Base-by-base conservation (phyloP, 1,284 basidiomycete genomes). In the Cryptococcus floricola region DNA sequence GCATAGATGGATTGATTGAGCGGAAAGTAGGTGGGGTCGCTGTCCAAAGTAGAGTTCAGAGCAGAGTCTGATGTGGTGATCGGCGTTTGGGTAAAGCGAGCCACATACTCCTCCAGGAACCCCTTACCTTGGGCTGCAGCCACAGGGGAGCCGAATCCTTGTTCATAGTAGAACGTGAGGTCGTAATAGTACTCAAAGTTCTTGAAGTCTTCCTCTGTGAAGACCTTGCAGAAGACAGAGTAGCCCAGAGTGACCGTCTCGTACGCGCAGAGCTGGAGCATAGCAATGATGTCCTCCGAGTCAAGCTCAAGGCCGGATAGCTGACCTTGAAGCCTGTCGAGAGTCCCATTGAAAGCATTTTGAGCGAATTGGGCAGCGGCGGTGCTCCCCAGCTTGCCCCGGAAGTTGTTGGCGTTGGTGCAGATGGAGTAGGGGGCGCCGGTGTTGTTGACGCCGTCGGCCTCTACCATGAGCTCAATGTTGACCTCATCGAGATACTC, bases 201-300 rank as follows among this genome's bases (percentile, higher is more conserved):
- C 64, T 87, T 83, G 87, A 90, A 71, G 73, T 96, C 92, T 46
- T 90, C 86, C 68, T 87, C 81, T 0, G 88, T 91, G 76, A 97
- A 97, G 1, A 97, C 79, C 52, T 84, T 83, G 67, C 93, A 97
- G 77, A 95, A 96, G 62, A 85, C 86, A 27, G 88, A 91, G 69
- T 88, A 92, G 2, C 92, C 93, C 14, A 95, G 81, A 0, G 91
- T 87, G 41, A 93, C 90, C 3, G 92, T 95, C 86, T 93, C 90
- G 65, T 91, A 92, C 6, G 89, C 84, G 68, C 90, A 92, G 2
- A 77, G 65, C 54, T 73, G 65, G n/a, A 75, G 58, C 73, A 77
- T 72, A 7, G 70, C 59, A 19, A 59, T 48, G 19, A 67, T 58
- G 49, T 75, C 71, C 19, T 65, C 61, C 6, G 66, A 39, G 38